These are phyloP conservation scores for Boletus coccyginus DNA, from an alignment of 768 basidiomycete species.

Conservation along the genomic window DNA sequence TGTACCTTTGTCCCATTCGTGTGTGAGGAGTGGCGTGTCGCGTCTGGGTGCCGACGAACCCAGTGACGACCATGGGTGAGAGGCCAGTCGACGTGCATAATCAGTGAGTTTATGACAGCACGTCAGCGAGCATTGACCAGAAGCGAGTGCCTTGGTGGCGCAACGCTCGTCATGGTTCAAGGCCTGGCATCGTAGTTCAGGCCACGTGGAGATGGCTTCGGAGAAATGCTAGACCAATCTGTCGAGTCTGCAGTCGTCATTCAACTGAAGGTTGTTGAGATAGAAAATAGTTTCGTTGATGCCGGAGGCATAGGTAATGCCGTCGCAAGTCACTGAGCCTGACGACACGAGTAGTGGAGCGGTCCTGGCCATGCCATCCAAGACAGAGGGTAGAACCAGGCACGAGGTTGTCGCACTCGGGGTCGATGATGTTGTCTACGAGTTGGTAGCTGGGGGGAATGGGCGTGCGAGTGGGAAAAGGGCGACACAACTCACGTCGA, in stretches of 20 bases:
- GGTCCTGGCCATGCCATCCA: slow-evolving; percentile 58
- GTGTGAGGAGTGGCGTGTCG: too few species aligned
- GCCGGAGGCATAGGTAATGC: slow-evolving; percentile 36
- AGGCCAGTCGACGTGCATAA: too few species aligned
- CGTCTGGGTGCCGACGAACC: too few species aligned
- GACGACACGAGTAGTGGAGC: slow-evolving; percentile 58
- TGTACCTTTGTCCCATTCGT: too few species aligned
- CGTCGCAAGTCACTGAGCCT: slow-evolving; percentile 54
- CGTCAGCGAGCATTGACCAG: too few species aligned
- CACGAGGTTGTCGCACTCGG: slow-evolving; percentile 56
- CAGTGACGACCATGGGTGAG: too few species aligned
- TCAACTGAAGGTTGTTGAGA: slow-evolving; percentile 74
- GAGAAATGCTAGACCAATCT: too few species aligned
- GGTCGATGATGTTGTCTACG: slow-evolving; percentile 48
- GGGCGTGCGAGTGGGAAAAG: background rate
- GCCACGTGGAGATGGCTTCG: too few species aligned
- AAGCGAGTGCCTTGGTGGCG: too few species aligned
- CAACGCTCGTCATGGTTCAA: too few species aligned
- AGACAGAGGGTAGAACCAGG: slow-evolving; percentile 57
- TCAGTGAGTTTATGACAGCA: too few species aligned
- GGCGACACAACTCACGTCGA: slow-evolving; percentile 51
- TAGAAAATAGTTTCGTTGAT: slow-evolving; percentile 55
- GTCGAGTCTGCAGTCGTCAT: slow-evolving; percentile 36
- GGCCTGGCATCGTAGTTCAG: too few species aligned
- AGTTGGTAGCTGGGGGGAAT: slow-evolving; percentile 62